These are phyloP conservation scores for Helichrysum umbraculigerum DNA, from an alignment of 129 eudicot species.

Conservation along the genomic window DNA sequence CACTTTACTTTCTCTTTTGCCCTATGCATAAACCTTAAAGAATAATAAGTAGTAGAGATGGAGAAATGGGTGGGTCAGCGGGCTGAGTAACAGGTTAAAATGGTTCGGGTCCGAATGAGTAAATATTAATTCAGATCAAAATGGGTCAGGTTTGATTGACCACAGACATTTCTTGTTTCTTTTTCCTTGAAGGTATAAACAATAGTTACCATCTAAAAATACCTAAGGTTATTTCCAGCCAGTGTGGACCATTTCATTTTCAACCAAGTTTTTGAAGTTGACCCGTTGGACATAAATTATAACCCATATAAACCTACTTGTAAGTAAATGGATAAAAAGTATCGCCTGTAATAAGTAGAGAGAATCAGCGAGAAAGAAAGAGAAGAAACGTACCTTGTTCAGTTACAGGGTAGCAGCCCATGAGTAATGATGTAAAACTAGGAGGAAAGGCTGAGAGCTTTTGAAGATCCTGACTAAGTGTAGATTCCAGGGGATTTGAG, in stretches of 20 bases:
- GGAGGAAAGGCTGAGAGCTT: slow-evolving; percentile 64
- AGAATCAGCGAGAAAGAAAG: background rate
- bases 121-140: background rate
- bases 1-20: slow-evolving; percentile 3
- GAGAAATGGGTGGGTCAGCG: slow-evolving; percentile 1
- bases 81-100: background rate
- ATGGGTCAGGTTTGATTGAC: background rate
- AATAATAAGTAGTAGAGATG: slow-evolving; percentile 6
- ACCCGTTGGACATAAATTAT: background rate
- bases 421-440: slow-evolving; percentile 69
- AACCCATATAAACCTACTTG: background rate
- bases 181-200: background rate
- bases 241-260: background rate
- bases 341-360: background rate
- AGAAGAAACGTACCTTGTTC: slow-evolving; percentile 42
- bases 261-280: background rate
- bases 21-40: background rate
- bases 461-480: slow-evolving; percentile 36
- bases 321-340: background rate
- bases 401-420: slow-evolving; percentile 49
- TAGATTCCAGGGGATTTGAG: slow-evolving; percentile 26
- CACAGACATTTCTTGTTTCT: background rate
- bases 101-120: background rate
- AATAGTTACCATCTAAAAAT: background rate
- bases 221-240: background rate